Conservation (phyloP, 345 rosid genomes). For the Eucalyptus curtisii region DNA sequence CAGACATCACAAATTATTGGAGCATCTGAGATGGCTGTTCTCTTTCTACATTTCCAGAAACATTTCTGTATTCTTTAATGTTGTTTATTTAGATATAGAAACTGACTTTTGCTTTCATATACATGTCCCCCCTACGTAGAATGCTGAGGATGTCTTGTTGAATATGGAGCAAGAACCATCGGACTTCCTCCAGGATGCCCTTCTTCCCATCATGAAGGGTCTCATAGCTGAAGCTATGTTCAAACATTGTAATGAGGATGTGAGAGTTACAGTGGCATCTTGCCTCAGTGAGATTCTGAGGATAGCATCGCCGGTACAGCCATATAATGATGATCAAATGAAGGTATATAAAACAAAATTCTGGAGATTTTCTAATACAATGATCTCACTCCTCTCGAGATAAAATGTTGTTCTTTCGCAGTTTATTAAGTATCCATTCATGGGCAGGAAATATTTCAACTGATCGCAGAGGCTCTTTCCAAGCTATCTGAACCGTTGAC, state of each 20-base stretch:
- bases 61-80: neutral
- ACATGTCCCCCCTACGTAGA: constrained; percentile 9
- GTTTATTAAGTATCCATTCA: neutral
- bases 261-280: constrained; percentile 49
- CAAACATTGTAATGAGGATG: constrained; percentile 42
- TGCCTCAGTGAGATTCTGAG: constrained; percentile 69
- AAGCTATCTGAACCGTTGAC: constrained; percentile 36
- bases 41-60: neutral
- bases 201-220: constrained; percentile 42
- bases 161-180: constrained; percentile 59
- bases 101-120: neutral
- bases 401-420: neutral
- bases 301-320: constrained; percentile 74
- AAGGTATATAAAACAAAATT: constrained; percentile 25
- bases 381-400: neutral
- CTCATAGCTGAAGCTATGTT: constrained; percentile 34
- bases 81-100: neutral
- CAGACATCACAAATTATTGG: neutral
- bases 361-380: neutral
- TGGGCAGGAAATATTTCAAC: constrained; percentile 49
- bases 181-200: constrained; percentile 27
- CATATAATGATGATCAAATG: constrained; percentile 55
- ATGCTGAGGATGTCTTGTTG: constrained; percentile 35
- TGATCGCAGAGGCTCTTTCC: constrained; percentile 38
- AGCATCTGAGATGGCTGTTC: neutral